Evolutionary conservation across 2,329 filamentous ascomycete species (phyloP).

Genomic region (Fusarium nanum): DNA sequence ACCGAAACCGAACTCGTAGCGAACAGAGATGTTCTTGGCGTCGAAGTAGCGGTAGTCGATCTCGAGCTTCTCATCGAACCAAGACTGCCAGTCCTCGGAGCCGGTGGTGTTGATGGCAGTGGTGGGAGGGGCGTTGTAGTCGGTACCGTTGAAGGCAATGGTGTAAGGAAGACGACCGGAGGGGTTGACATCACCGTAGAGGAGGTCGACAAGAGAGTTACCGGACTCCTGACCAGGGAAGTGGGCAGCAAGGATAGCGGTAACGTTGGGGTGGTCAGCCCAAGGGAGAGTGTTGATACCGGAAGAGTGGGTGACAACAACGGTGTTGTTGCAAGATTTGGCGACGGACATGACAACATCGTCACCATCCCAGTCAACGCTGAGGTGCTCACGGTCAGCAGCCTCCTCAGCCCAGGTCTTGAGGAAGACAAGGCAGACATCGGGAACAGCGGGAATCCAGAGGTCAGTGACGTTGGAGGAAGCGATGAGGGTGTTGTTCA

Average conservation of each 20-base stretch:
- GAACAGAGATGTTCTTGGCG: slow-evolving; percentile 66
- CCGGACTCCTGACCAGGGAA: slow-evolving; percentile 79
- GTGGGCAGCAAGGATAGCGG: slow-evolving; percentile 75
- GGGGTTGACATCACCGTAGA: slow-evolving; percentile 75
- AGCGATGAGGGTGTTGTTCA: slow-evolving; percentile 59
- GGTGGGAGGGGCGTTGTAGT: slow-evolving; percentile 57
- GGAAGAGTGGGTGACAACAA: slow-evolving; percentile 77
- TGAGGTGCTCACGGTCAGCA: slow-evolving; percentile 65
- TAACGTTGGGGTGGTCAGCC: slow-evolving; percentile 74
- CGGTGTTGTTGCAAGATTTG: slow-evolving; percentile 69
- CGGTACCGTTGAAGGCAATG: slow-evolving; percentile 67
- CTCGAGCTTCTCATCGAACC: slow-evolving; percentile 72
- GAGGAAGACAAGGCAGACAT: slow-evolving; percentile 74
- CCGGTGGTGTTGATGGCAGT: slow-evolving; percentile 53
- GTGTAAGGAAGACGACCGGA: slow-evolving; percentile 79
- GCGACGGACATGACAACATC: slow-evolving; percentile 71
- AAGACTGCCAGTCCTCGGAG: slow-evolving; percentile 56
- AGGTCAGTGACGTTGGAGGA: slow-evolving; percentile 57
- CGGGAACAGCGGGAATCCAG: slow-evolving; percentile 62
- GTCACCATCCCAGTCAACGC: slow-evolving; percentile 70
- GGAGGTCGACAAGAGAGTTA: slow-evolving; percentile 72
- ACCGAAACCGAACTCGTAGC: slow-evolving; percentile 76
- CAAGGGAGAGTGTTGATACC: slow-evolving; percentile 75
- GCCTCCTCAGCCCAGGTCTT: slow-evolving; percentile 75
- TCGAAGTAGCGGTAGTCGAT: slow-evolving; percentile 77